phyloP scores from a whole-genome alignment of 2,329 filamentous ascomycete species.

The Aspergillus costaricaensis region DNA sequence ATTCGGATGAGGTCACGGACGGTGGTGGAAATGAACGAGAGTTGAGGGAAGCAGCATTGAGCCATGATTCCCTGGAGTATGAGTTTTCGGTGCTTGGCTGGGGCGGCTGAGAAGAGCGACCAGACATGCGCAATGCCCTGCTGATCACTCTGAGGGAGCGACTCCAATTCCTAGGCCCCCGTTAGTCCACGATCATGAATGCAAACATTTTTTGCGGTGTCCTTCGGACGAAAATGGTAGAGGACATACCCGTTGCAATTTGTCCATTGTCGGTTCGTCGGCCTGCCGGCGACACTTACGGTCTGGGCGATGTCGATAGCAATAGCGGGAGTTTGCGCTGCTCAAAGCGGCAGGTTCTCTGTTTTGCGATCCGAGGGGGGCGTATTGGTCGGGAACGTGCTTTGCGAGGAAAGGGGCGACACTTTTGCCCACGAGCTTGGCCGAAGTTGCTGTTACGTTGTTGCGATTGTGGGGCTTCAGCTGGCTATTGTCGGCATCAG shows the following conservation, averaged over 20 bases:
- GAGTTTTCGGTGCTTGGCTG: conserved; percentile 87
- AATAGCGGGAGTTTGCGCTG: conserved; percentile 76
- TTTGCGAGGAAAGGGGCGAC: conserved; percentile 86
- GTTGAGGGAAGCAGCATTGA: conserved; percentile 95
- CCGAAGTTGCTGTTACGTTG: conserved; percentile 46
- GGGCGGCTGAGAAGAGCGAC: conserved; percentile 95
- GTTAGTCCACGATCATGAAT: conserved; percentile 6
- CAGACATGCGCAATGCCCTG: conserved; percentile 96
- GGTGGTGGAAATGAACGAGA: conserved; percentile 87
- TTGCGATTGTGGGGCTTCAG: conserved; percentile 29
- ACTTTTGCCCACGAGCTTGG: conserved; percentile 71
- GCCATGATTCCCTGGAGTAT: conserved; percentile 96
- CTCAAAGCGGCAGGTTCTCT: conserved; percentile 46
- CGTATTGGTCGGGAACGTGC: conserved; percentile 88
- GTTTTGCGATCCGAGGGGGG: conserved; percentile 62
- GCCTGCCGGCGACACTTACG: conserved; percentile 90
- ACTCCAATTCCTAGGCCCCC: conserved; percentile 70
- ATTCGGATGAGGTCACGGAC: conserved; percentile 96
- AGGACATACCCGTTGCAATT: conserved; percentile 74
- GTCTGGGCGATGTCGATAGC: conserved; percentile 92
- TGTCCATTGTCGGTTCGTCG: conserved; percentile 94
- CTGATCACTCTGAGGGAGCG: conserved; percentile 79
- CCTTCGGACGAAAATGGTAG: neutral
- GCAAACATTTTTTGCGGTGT: neutral
- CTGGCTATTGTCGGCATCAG: conserved; percentile 27